These are phyloP conservation scores for Porphyridium purpureum DNA, from an alignment of 23 red algal genomes.

Conservation along the genomic window DNA sequence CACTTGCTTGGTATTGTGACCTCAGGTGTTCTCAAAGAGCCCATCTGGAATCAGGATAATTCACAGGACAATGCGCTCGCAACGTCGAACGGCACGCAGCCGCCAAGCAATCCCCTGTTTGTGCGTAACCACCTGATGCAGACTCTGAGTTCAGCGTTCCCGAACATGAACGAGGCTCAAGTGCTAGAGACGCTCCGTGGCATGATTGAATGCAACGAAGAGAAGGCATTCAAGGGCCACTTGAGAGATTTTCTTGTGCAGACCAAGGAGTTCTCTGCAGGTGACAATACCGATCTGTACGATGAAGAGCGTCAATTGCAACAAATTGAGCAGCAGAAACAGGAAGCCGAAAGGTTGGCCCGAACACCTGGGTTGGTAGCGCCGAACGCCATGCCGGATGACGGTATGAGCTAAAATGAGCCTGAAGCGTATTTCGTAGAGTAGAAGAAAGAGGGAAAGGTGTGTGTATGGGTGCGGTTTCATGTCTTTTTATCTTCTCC, in stretches of 20 bases:
- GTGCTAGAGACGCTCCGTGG: constrained; percentile 63
- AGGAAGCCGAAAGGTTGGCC: constrained; percentile 40
- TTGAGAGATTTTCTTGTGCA: constrained; percentile 92
- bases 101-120: constrained; percentile 33
- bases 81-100: constrained; percentile 26
- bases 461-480: too few relatives aligned
- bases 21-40: constrained; percentile 58
- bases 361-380: constrained; percentile 35
- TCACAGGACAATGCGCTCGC: constrained; percentile 21
- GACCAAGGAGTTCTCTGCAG: constrained; percentile 84
- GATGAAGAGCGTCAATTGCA: constrained; percentile 72
- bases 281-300: constrained; percentile 93
- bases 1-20: constrained; percentile 51
- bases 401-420: too few relatives aligned
- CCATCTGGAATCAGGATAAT: constrained; percentile 50
- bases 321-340: constrained; percentile 36
- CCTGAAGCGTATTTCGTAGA: too few relatives aligned
- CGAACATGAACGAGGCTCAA: constrained; percentile 49
- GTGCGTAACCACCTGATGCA: constrained; percentile 59
- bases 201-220: constrained; percentile 45
- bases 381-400: too few relatives aligned
- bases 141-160: constrained; percentile 61
- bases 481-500: too few relatives aligned
- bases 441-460: too few relatives aligned
- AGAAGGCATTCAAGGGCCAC: constrained; percentile 91